Base-by-base conservation (phyloP, 805 yeast species). In the Hanseniaspora valbyensis region DNA sequence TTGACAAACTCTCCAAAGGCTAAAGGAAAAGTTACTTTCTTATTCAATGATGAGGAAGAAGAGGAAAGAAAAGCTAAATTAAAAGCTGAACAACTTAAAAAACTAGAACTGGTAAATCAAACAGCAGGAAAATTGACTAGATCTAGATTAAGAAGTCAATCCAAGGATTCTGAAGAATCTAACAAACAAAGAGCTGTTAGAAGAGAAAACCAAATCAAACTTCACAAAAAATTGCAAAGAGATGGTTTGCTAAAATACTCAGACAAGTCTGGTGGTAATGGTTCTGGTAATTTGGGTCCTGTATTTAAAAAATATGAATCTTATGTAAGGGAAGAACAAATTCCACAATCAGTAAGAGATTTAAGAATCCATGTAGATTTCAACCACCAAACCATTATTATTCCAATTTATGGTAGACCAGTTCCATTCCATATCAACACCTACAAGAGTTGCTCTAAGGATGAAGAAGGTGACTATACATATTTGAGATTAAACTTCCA, bases 351-450 rank as follows among this genome's bases (percentile, higher is more conserved):
- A 58, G 94, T 88, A 18, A 78, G 81, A 59, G 96, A 89, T 63
- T 72, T 92, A 64, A 80, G 80, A 61, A 79, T 90, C 54, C 89
- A 83, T 63, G 88, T 92, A 52, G 98, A 90, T 64, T 73, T 78
- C 63, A 86, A 84, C 60, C 76, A 83, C 52, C 96, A 89, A 67
- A 84, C 96, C 1, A 83, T 90, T 51, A 77, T 90, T 54, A 69
- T 90, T 53, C 98, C 98, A 46, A 83, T 90, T 53, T 77, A 82
- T 60, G 98, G 98, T 55, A 76, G 97, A 60, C 96, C 97, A 1
- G 97, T 92, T 48, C 98, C 98, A 22, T 90, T 92, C 73, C 98
- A 90, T 65, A 88, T 90, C 61, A 87, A 87, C 64, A 73, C 96
- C 3, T 89, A 84, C 69, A 90, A 89, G 61, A 89, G 86, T 62